Base-by-base conservation (phyloP, 129 eudicot species). In the Lonicera japonica region DNA sequence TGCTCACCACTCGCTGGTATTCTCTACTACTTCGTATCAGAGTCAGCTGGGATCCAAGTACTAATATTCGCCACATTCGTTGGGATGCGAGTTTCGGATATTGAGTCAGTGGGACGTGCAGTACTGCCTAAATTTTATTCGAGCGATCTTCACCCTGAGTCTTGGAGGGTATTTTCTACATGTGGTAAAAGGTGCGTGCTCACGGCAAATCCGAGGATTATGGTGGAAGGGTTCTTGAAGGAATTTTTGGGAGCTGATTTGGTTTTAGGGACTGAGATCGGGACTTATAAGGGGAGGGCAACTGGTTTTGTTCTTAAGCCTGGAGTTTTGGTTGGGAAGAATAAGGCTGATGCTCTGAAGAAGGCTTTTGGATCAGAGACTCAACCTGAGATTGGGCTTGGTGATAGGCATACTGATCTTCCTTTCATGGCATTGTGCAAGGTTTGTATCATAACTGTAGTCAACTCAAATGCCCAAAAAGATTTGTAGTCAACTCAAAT, bases 221-320 rank as follows among this genome's bases (percentile, higher is more conserved):
- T 79, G 84, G 84, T 74, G 53, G 84, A 79, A 62, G 60, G 80
- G 0, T 79, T 79, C 21, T 45, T 79, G 64, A 74, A 74, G 67
- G 68, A 75, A 8, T 79, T 74, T 51, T 25, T 79, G 63, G 84
- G 65, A 17, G 72, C 74, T 0, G 84, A 79, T 53, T 22, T 69
- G 23, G 80, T 79, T 58, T 61, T 79, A 38, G 84, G 84, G 17
- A 79, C 84, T 19, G 84, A 79, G 63, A 66, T 79, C 11, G 62
- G 53, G 48, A 69, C 63, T 18, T 75, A 21, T 19, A 74, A 40
- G 56, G 85, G 80, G 0, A 13, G 68, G 11, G 80, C 80, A 6
- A 79, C 84, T 1, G 84, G 84, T 1, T 29, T 79, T 41, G 80
- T 73, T 48, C 63, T 60, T 2, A 60, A 59, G 15, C 61, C 71